These are phyloP conservation scores for Talaromyces sp. DNA, from an alignment of 2,329 filamentous ascomycete genomes.

Conservation along the genomic window DNA sequence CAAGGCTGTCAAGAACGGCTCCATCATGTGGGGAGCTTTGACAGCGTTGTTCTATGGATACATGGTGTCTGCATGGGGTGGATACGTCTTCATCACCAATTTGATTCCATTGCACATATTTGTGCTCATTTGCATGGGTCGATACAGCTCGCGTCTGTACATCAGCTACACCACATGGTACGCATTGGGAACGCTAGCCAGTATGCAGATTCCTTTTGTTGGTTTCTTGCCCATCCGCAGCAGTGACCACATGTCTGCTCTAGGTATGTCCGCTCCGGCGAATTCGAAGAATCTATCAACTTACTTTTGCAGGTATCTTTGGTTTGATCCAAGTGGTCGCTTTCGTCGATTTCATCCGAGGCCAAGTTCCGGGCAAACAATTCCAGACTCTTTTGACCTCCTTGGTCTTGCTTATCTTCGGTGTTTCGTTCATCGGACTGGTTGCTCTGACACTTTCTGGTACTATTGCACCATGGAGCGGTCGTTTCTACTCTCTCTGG, in stretches of 20 bases:
- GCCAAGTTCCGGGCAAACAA: constrained; percentile 85
- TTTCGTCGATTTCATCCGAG: constrained; percentile 84
- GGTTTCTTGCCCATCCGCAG: constrained; percentile 94
- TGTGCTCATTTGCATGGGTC: constrained; percentile 91
- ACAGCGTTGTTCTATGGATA: constrained; percentile 98
- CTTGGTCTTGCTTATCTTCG: constrained; percentile 71
- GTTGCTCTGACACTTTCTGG: constrained; percentile 78
- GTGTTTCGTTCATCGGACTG: constrained; percentile 70
- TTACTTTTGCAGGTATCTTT: constrained; percentile 68
- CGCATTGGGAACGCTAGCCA: constrained; percentile 87
- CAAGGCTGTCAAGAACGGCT: constrained; percentile 94
- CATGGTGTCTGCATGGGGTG: constrained; percentile 99
- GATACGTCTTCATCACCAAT: constrained; percentile 99
- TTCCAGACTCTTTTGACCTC: constrained; percentile 86
- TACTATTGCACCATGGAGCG: constrained; percentile 94
- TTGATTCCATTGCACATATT: constrained; percentile 91
- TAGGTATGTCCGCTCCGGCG: constrained; percentile 59
- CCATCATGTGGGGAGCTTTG: constrained; percentile 91
- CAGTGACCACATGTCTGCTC: constrained; percentile 96
- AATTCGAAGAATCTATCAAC: constrained; percentile 7
- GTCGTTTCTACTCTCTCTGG: constrained; percentile 98
- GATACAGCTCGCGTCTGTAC: constrained; percentile 90
- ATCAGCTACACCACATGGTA: constrained; percentile 99
- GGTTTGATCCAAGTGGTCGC: constrained; percentile 90
- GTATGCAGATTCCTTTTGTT: constrained; percentile 99